A percentile compares a stretch with the other conserved stretches of the same genome.
These are phyloP conservation scores for Persicaria tinctoria DNA, from an alignment of 148 eudicot genomes.

Conservation along the genomic window DNA sequence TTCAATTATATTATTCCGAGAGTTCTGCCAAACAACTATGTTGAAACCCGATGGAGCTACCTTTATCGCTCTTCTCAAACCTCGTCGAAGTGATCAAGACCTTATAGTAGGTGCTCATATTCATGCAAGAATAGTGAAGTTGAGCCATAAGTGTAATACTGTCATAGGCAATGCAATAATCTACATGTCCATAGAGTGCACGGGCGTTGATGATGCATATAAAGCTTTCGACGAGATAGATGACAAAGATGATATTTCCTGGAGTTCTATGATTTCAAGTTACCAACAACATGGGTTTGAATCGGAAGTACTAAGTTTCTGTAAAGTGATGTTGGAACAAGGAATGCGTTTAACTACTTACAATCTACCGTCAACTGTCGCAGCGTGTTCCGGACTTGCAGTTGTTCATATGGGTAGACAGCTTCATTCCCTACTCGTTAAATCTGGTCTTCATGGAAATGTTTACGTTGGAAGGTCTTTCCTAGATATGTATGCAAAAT, in stretches of 20 bases:
- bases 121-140: conserved; percentile 7
- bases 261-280: conserved; percentile 14
- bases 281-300: conserved; percentile 11
- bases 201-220: conserved; percentile 10
- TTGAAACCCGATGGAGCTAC: conserved; percentile 17
- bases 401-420: conserved; percentile 11
- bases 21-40: background rate
- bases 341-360: conserved; percentile 8
- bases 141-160: conserved; percentile 1
- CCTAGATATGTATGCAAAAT: conserved; percentile 18
- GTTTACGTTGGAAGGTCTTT: conserved; percentile 12
- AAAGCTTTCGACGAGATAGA: conserved; percentile 8
- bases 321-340: conserved; percentile 16
- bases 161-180: conserved; percentile 15
- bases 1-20: background rate
- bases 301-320: conserved; percentile 8
- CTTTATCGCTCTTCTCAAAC: conserved; percentile 8
- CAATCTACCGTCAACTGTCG: conserved; percentile 5
- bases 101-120: conserved; percentile 12
- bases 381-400: conserved; percentile 12
- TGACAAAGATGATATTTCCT: conserved; percentile 11
- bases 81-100: conserved; percentile 8
- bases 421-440: background rate
- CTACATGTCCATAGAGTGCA: conserved; percentile 11
- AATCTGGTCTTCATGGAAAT: conserved; percentile 9